Conservation (phyloP, 441 rosid species). For the Populus hybrid region DNA sequence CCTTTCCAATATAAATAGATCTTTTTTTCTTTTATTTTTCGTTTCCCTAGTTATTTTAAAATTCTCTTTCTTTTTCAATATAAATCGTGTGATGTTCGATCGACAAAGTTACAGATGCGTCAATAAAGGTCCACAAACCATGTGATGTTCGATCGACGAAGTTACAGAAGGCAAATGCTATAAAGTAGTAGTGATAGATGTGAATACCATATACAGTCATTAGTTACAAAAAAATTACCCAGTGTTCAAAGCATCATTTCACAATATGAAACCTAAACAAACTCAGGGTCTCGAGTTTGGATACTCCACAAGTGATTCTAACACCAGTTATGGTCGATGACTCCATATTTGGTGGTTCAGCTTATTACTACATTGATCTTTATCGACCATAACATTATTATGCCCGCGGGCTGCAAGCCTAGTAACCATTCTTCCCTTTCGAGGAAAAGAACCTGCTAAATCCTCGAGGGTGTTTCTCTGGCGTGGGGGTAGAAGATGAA, state of each 20-base stretch:
- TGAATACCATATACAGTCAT: slow-evolving; percentile 41
- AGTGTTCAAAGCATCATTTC: slow-evolving; percentile 21
- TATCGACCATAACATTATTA: slow-evolving; percentile 11
- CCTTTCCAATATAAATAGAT: background rate
- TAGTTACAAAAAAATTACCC: slow-evolving; percentile 40
- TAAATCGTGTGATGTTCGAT: slow-evolving; percentile 24
- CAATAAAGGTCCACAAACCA: slow-evolving; percentile 8
- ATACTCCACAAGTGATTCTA: slow-evolving; percentile 1
- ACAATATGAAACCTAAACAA: slow-evolving; percentile 21
- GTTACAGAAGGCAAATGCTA: slow-evolving; percentile 16
- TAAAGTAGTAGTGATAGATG: slow-evolving; percentile 10
- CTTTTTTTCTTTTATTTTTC: too few species aligned
- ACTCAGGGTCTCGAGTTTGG: background rate
- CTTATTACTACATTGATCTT: slow-evolving; percentile 16
- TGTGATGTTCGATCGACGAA: slow-evolving; percentile 23
- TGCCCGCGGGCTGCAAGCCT: slow-evolving; percentile 28
- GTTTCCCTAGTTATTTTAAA: too few species aligned
- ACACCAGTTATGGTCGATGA: slow-evolving; percentile 6
- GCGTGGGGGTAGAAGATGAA: slow-evolving; percentile 44
- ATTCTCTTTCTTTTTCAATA: too few species aligned
- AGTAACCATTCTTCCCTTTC: slow-evolving; percentile 53
- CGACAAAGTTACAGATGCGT: slow-evolving; percentile 17
- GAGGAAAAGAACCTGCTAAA: slow-evolving; percentile 94
- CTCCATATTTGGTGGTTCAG: slow-evolving; percentile 9
- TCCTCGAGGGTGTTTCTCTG: slow-evolving; percentile 72